Base-by-base conservation (phyloP, 2,329 filamentous ascomycete species). In the Mycosphaerelloides madeirae region DNA sequence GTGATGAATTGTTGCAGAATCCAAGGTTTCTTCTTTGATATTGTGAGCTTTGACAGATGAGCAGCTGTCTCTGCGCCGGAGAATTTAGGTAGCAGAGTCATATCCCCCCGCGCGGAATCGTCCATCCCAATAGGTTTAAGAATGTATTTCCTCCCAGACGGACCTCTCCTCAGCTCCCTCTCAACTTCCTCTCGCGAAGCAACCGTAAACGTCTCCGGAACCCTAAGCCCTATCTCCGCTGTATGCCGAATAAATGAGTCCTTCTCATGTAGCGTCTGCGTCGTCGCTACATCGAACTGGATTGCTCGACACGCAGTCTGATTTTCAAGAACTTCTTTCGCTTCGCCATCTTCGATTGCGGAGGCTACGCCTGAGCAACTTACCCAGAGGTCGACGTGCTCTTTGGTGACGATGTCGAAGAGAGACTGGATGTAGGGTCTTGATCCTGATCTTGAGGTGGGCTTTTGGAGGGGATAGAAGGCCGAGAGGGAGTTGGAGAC, bases 381-480 rank as follows among this genome's bases (percentile, higher is more conserved):
- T 3, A 89, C 78, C 84, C 85, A 90, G 3, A 89, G 65, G 44
- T 87, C 77, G 3, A 86, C 74, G 0, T 73, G 69, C 50, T 89
- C 83, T 0, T 66, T 61, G 5, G 71, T 60, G 31, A 87, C 71
- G 19, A 88, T 73, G 7, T 77, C 65, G 1, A 85, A 61, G 3
- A 89, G 62, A 0, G 69, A 67, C 12, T 72, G 65, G 12, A 78
- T 70, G 55, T 89, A 87, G 1, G 65, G 38, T 9, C 72, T 68
- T 4, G 57, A 49, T 43, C 65, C 53, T 41, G 60, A 20, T 52
- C 54, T 18, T 61, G 49, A 58, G 41, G 57, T 55, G 3, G 61
- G 62, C 29, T 66, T 59, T 43, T 63, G 51, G 25, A 75, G 63
- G 8, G 54, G 69, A 61, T 83, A 77, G 62, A 84, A 86, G 2